Conservation (phyloP, 169 alveolate genomes). For the Toxoplasma gondii region DNA sequence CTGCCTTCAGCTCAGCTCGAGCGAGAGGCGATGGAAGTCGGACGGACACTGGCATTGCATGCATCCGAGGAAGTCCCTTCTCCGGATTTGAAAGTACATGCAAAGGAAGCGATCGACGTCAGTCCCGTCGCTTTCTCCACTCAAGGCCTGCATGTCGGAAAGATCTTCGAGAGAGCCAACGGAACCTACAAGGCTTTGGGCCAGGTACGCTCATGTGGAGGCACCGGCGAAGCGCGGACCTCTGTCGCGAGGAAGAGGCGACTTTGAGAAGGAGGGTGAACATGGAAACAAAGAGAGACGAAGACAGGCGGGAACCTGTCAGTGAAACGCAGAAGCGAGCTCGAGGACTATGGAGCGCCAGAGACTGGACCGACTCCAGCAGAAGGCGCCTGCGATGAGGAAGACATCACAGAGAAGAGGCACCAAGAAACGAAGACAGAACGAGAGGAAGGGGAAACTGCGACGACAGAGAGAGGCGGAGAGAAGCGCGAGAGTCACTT, state of each 20-base stretch:
- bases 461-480: too few relatives aligned
- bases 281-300: neutral
- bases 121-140: conserved; percentile 16
- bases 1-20: neutral
- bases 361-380: too few relatives aligned
- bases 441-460: too few relatives aligned
- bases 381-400: too few relatives aligned
- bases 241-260: too few relatives aligned
- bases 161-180: neutral
- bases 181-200: neutral
- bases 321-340: too few relatives aligned
- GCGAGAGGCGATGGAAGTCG: neutral
- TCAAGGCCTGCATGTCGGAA: conserved; percentile 10
- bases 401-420: too few relatives aligned
- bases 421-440: too few relatives aligned
- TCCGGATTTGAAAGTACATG: neutral
- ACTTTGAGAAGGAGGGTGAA: too few relatives aligned
- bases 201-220: neutral
- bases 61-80: neutral
- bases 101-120: neutral
- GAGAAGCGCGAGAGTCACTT: too few relatives aligned
- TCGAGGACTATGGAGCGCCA: too few relatives aligned
- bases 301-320: neutral
- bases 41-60: neutral
- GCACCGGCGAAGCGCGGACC: too few relatives aligned